A percentile compares a stretch with the other conserved stretches of the same genome.
Evolutionary conservation across 805 yeast species (phyloP).

Genomic region (Yarrowia bubula): DNA sequence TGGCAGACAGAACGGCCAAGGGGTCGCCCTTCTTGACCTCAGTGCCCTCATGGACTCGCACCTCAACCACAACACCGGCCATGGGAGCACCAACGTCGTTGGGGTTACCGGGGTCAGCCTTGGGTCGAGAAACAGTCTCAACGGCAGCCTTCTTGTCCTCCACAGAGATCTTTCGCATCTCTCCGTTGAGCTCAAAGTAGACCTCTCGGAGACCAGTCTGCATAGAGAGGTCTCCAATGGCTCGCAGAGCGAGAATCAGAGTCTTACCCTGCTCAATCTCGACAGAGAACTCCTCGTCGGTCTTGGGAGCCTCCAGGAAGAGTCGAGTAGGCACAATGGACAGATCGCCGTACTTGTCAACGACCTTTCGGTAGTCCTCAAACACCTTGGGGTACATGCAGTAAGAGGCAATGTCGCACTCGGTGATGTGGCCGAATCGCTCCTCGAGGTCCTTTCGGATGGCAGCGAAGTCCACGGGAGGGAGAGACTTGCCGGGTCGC

Average conservation of each 20-base stretch:
- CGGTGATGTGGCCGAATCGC: slow-evolving; percentile 78
- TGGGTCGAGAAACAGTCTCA: slow-evolving; percentile 81
- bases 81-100: slow-evolving; percentile 97
- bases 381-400: slow-evolving; percentile 98
- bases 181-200: slow-evolving; percentile 97
- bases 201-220: slow-evolving; percentile 93
- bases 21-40: slow-evolving; percentile 97
- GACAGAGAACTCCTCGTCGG: slow-evolving; percentile 85
- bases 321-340: slow-evolving; percentile 90
- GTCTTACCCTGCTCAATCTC: slow-evolving; percentile 94
- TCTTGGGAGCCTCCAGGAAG: slow-evolving; percentile 82
- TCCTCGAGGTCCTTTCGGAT: slow-evolving; percentile 70
- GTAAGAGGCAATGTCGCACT: slow-evolving; percentile 89
- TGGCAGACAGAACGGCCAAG: slow-evolving; percentile 87
- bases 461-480: slow-evolving; percentile 74
- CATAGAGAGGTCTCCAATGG: slow-evolving; percentile 81
- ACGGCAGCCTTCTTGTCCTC: slow-evolving; percentile 84
- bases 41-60: slow-evolving; percentile 81
- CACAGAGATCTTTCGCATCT: slow-evolving; percentile 90
- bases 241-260: slow-evolving; percentile 84
- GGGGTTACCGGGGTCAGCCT: slow-evolving; percentile 84
- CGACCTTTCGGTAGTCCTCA: slow-evolving; percentile 75
- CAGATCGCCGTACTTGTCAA: slow-evolving; percentile 83
- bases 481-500: slow-evolving; percentile 89
- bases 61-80: slow-evolving; percentile 98